Conservation (phyloP, 73 alveolate genomes). For the Tetrahymena malaccensis region DNA sequence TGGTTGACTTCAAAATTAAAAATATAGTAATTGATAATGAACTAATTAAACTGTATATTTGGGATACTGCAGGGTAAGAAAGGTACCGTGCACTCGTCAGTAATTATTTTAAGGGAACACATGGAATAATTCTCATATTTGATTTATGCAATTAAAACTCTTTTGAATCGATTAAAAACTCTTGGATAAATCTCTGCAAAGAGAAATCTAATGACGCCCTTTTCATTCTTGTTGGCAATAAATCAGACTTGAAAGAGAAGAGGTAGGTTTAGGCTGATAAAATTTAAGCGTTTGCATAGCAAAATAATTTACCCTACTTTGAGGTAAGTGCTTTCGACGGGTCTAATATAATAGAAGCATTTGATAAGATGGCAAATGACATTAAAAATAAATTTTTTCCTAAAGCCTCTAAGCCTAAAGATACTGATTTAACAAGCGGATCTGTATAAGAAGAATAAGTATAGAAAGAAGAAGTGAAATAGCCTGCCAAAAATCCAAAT, state of each 20-base stretch:
- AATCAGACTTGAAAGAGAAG: slow-evolving; percentile 43
- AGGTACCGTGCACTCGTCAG: slow-evolving; percentile 51
- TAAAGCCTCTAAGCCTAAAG: neutral
- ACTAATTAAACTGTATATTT: slow-evolving; percentile 47
- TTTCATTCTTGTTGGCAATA: slow-evolving; percentile 51
- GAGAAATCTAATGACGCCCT: slow-evolving; percentile 53
- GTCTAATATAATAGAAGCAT: slow-evolving; percentile 15
- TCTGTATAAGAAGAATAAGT: neutral
- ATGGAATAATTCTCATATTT: slow-evolving; percentile 54
- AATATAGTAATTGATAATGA: slow-evolving; percentile 39
- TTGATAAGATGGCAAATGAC: neutral
- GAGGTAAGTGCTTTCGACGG: slow-evolving; percentile 48
- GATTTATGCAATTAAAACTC: slow-evolving; percentile 26
- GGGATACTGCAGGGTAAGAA: slow-evolving; percentile 74
- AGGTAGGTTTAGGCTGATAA: slow-evolving; percentile 46
- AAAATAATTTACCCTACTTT: slow-evolving; percentile 40
- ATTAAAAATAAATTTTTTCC: neutral
- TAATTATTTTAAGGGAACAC: slow-evolving; percentile 62
- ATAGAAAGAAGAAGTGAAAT: neutral
- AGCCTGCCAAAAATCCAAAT: neutral
- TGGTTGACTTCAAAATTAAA: slow-evolving; percentile 46
- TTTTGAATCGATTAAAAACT: slow-evolving; percentile 5
- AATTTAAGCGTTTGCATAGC: slow-evolving; percentile 21
- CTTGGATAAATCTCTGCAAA: slow-evolving; percentile 42
- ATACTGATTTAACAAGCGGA: neutral